phyloP scores from a whole-genome alignment of 495 filamentous ascomycete genomes.

The Aspergillus cavernicola region DNA sequence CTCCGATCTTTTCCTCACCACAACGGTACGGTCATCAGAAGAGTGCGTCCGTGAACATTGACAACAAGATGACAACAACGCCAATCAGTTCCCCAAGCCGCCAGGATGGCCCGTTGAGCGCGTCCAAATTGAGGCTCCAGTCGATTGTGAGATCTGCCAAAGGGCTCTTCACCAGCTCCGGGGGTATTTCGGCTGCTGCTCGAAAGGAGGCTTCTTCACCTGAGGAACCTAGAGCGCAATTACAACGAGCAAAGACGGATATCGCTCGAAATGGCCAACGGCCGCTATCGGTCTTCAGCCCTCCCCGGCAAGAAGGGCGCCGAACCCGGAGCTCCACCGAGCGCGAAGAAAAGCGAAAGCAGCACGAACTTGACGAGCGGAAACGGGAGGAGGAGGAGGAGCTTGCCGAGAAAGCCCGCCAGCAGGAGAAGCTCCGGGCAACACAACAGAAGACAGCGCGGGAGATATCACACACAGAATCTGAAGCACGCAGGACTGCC shows the following conservation, averaged over 20 bases:
- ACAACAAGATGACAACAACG: slow-evolving; percentile 51
- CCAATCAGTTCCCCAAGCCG: slow-evolving; percentile 69
- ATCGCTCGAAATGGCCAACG: slow-evolving; percentile 7
- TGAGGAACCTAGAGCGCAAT: slow-evolving; percentile 27
- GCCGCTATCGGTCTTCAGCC: slow-evolving; percentile 24
- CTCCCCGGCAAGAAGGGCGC: slow-evolving; percentile 46
- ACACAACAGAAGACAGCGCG: slow-evolving; percentile 35
- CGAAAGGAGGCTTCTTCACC: slow-evolving; percentile 58
- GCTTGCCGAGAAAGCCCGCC: slow-evolving; percentile 59
- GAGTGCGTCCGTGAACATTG: slow-evolving; percentile 57
- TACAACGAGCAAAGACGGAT: slow-evolving; percentile 16
- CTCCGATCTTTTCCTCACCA: slow-evolving; percentile 42
- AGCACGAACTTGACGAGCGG: slow-evolving; percentile 60
- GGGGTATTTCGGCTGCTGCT: slow-evolving; percentile 70
- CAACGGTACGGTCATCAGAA: slow-evolving; percentile 55
- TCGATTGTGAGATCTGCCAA: slow-evolving; percentile 84
- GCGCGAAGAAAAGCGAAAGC: slow-evolving; percentile 59
- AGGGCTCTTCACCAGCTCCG: slow-evolving; percentile 76
- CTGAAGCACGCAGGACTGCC: slow-evolving; percentile 34
- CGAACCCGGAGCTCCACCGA: slow-evolving; percentile 74
- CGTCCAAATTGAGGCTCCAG: slow-evolving; percentile 82
- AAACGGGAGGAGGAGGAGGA: slow-evolving; percentile 48
- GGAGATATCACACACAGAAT: slow-evolving; percentile 31
- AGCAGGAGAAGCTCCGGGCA: slow-evolving; percentile 58
- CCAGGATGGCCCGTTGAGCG: slow-evolving; percentile 77